phyloP scores from a whole-genome alignment of 108 stramenopile genomes.

The Fistulifera pelliculosa region DNA sequence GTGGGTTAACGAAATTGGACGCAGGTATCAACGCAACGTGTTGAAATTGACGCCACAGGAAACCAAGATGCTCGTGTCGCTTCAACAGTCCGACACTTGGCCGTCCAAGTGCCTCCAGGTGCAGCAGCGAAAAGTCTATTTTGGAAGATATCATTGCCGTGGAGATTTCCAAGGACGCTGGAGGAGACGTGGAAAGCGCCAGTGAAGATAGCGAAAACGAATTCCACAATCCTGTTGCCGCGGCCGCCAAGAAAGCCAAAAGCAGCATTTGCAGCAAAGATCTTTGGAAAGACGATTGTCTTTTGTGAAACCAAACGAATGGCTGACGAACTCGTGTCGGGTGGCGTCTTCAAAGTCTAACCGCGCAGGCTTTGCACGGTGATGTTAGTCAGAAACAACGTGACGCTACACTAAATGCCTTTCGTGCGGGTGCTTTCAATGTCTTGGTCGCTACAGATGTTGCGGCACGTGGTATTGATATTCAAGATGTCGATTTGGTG shows the following conservation, averaged over 20 bases:
- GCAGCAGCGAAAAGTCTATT: slow-evolving; percentile 62
- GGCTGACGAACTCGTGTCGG: slow-evolving; percentile 87
- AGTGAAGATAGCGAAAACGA: slow-evolving; percentile 39
- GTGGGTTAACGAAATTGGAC: slow-evolving; percentile 92
- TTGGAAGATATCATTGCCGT: slow-evolving; percentile 89
- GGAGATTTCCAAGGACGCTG: slow-evolving; percentile 78
- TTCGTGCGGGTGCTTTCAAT: slow-evolving; percentile 89
- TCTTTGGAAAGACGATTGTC: slow-evolving; percentile 94
- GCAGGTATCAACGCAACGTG: slow-evolving; percentile 80
- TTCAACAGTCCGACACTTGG: slow-evolving; percentile 91
- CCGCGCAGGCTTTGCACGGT: slow-evolving; percentile 95
- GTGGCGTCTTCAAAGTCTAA: slow-evolving; percentile 81
- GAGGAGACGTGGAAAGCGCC: slow-evolving; percentile 10
- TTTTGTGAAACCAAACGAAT: slow-evolving; percentile 95
- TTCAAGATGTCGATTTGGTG: slow-evolving; percentile 94
- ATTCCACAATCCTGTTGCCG: slow-evolving; percentile 80
- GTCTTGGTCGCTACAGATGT: slow-evolving; percentile 99
- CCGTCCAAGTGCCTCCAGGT: slow-evolving; percentile 88
- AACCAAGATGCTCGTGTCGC: slow-evolving; percentile 75
- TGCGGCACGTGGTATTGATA: slow-evolving; percentile 98
- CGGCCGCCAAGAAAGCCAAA: slow-evolving; percentile 58
- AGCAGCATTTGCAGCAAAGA: slow-evolving; percentile 81
- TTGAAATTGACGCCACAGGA: slow-evolving; percentile 87
- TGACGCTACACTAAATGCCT: slow-evolving; percentile 91
- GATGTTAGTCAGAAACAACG: slow-evolving; percentile 98